Base-by-base conservation (phyloP, 345 rosid species). In the Rhodamnia argentea region DNA sequence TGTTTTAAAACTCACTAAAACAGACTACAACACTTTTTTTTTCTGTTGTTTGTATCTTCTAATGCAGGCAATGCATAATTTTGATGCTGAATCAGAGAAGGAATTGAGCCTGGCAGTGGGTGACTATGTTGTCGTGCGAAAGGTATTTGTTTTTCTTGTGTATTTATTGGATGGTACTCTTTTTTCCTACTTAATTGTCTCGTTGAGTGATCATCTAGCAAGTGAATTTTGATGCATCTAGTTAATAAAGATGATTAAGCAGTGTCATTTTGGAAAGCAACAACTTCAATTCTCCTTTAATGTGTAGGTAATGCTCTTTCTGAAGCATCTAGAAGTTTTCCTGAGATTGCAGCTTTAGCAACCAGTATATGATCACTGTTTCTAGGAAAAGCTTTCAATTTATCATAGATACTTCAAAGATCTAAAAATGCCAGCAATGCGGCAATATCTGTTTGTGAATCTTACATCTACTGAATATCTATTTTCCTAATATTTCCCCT, bases 81-180 rank as follows among this genome's bases (percentile, higher is more conserved):
- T 96, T 85, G 75, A 84, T 74, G 96, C 97, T 78, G 96, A 92
- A 83, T 93, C 99, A n/a, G 98, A 96, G 89, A 96, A 96, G 90
- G 99, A 97, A 85, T 82, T 97, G 90, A 93, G 93, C 92, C 91
- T 97, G 94, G 87, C 91, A 3, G 91, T 89, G 82, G 99, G 99
- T 84, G 99, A 97, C 85, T 97, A 92, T 86, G 89, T 97, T 58
- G 98, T 97, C 75, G 98, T 97, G 62, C 91, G 99, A 85, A 91
- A 97, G 98, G 99, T 97, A 86, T 76, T 85, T 70, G 81, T 54
- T 84, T 60, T 82, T 75, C 51, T 40, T 22, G 32, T 64, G 52
- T 16, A 40, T 50, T 13, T 29, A 85, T 70, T 24, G 52, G 53
- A 78, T 81, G 82, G 56, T 37, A 70, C 81, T 70, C 22, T 13